Base-by-base conservation (phyloP, 139 green algal genomes). In the Chlorella sp. region DNA sequence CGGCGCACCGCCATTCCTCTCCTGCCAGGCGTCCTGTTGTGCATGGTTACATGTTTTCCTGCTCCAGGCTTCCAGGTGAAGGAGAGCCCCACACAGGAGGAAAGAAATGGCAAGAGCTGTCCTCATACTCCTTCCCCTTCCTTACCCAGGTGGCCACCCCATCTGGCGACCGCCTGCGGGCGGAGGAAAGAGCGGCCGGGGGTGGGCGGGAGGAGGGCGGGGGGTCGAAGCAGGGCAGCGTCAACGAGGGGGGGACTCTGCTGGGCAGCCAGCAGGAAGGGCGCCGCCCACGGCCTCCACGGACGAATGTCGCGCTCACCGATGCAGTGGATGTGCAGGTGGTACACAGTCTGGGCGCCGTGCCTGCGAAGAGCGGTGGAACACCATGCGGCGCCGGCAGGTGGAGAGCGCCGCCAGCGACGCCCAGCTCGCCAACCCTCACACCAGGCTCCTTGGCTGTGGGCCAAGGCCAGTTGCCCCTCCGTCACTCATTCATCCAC, bases 301-400 rank as follows among this genome's bases (percentile, higher is more conserved):
- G n/a, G n/a, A n/a, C n/a, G n/a, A n/a, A n/a, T n/a, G n/a, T n/a
- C n/a, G n/a, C n/a, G n/a, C n/a, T n/a, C n/a, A n/a, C n/a, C 93
- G 53, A 97, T 83, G 36, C 96, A 81, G 73, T 97, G 93, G 29
- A 97, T 77, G 80, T 97, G 93, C 51, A 97, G 67, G 77, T 97
- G 93, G 80, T 95, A 97, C 9, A 97, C 93, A 17, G 82, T 91
- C 71, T 97, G 93, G 78, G 89, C 86, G 91, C 85, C 79, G 43
- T 33, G 29, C 36, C 43, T 68, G 8, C 42, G 72, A 27, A 35
- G 5, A 63, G 40, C 41, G 33, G 27, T 15, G 42, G 40, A 35
- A 36, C 36, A 1, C 17, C 8, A 35, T 46, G 48, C 17, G 48
- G 25, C 3, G 68, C 3, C 38, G 55, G 50, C 27, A 33, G 11